Base-by-base conservation (phyloP, 106 monocot genomes). In the Phalaenopsis equestris region DNA sequence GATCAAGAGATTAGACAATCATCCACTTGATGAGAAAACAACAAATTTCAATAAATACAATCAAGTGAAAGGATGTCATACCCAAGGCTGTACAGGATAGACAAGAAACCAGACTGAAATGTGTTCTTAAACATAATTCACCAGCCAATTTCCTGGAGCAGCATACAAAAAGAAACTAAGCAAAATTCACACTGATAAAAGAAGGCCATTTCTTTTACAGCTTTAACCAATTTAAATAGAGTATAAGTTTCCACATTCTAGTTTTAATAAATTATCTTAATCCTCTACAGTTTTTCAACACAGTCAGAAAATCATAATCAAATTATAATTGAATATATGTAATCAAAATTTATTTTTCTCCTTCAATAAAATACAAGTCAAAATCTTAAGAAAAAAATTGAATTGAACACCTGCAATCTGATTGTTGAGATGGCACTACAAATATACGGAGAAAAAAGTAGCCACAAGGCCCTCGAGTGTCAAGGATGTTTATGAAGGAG, bases 11-110 rank as follows among this genome's bases (percentile, higher is more conserved):
- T 38, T 1, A 42, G 15, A 56, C 70, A 57, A 56, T 19, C 38
- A 64, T 46, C 70, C 23, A 78, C 38, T n/a, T 55, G 58, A 38
- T 67, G 11, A 57, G 57, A 83, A 38, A 14, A 18, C 3, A 37
- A 42, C 47, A 10, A 58, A 81, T 18, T 43, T 16, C 15, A 19
- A 68, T n/a, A 43, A 55, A 1, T 15, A 57, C 5, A 76, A 75
- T 17, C 30, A 42, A 68, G 74, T 1, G 77, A 68, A 80, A 76
- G 52, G 17, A 52, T 19, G 42, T 81, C 84, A 58, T 87, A 95
- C 95, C 95, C 95, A 52, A 95, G 93, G 79, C 95, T 95, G 80
- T 93, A 93, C 11, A 95, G 83, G 79, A 95, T 93, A 16, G 95
- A 95, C 46, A 95, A 83, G 84, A 95, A 93, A 19, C 95, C 95